Base-by-base conservation (phyloP, 169 alveolate genomes). In the Cryptosporidium sp. region DNA sequence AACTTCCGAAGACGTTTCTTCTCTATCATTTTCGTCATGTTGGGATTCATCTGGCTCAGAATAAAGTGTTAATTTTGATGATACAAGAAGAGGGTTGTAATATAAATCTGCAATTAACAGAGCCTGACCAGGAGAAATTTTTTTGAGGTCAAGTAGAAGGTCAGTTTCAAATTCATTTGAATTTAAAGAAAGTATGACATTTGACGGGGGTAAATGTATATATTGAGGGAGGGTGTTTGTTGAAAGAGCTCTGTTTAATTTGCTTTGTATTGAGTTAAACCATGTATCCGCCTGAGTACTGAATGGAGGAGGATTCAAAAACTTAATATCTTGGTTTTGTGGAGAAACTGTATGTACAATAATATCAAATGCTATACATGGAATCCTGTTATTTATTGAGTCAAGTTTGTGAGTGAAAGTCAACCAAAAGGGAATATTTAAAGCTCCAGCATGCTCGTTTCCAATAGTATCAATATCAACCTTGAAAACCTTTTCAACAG, bases 311-410 rank as follows among this genome's bases (percentile, higher is more conserved):
- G 58, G 35, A 35, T 51, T 37, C 0, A 18, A 26, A 55, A 48
- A 71, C 29, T n/a, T 23, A 18, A 55, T 21, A 12, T 75, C 61
- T 23, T 41, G 23, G 23, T 29, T 41, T 41, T 80, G 62, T 18
- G 37, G 35, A 41, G 70, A 55, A 37, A 91, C 58, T 26, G 84
- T 14, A 37, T 91, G 93, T 3, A 70, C n/a, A 43, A 84, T 48
- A n/a, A 91, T 51, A 31, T 91, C 92, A 48, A 91, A 91, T 6
- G 91, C 87, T 8, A 84, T 70, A 41, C 93, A 91, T 10, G 91
- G 41, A 12, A 55, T n/a, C 29, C 89, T 59, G 52, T 50, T 37
- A n/a, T 31, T 61, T 16, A 52, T 14, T 29, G 69, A 80, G n/a
- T 80, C 89, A 14, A 80, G 29, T 3, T 59, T 62, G 55, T 80